Percentiles rank a stretch among this genome's conserved stretches.
phyloP scores from a whole-genome alignment of 495 filamentous ascomycete species.

The Hypoxylon intermedium region DNA sequence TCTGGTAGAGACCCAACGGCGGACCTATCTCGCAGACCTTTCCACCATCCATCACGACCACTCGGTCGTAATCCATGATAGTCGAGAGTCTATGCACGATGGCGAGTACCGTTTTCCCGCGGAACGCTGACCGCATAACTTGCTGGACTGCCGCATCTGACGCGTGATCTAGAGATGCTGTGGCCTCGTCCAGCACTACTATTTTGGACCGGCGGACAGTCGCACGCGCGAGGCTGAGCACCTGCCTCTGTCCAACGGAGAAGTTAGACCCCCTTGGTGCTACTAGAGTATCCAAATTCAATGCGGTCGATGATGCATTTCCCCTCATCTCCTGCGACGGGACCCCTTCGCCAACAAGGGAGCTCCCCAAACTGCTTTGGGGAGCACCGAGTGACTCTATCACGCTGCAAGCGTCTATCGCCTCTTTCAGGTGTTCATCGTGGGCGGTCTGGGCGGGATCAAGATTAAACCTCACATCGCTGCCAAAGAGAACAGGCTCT shows the following conservation, averaged over 20 bases:
- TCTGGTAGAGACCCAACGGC: neutral
- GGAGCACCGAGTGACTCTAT: neutral
- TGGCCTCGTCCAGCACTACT: conserved; percentile 67
- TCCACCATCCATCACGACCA: conserved; percentile 79
- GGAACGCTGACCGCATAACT: neutral
- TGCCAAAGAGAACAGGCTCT: conserved; percentile 49
- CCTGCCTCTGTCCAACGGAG: conserved; percentile 63
- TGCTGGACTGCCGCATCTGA: conserved; percentile 32
- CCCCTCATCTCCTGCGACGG: neutral
- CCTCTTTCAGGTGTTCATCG: conserved; percentile 63
- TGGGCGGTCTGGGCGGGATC: conserved; percentile 55
- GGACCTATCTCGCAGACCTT: conserved; percentile 63
- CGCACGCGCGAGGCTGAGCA: conserved; percentile 71
- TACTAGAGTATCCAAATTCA: neutral
- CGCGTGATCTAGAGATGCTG: conserved; percentile 64
- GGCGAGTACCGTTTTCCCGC: conserved; percentile 74
- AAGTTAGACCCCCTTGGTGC: neutral
- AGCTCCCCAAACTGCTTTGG: no score
- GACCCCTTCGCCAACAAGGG: neutral
- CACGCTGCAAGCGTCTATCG: conserved; percentile 42
- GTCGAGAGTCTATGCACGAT: conserved; percentile 85
- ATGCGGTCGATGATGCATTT: neutral
- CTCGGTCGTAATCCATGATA: conserved; percentile 87
- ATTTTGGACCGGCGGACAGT: conserved; percentile 68
- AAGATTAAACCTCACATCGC: conserved; percentile 47